Evolutionary conservation across 2,329 filamentous ascomycete genomes (phyloP).

Genomic region (Trichophyton rubrum): DNA sequence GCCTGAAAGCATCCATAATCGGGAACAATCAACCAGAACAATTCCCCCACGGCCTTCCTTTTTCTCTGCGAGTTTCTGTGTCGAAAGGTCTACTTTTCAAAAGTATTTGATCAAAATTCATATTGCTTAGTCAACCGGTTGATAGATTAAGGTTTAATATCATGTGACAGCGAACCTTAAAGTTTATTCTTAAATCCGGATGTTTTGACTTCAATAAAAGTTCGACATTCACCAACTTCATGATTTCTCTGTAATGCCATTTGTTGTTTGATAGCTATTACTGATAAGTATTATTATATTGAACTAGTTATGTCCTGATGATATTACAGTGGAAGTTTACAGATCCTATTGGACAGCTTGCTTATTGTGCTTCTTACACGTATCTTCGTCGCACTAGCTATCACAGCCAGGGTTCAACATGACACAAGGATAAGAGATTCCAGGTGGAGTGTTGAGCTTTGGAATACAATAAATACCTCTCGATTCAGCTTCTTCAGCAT

Average conservation of each 20-base stretch:
- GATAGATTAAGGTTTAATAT: background rate
- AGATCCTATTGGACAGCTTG: background rate
- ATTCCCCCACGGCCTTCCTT: background rate
- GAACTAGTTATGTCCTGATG: too few relatives aligned
- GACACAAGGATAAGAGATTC: background rate
- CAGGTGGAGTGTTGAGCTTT: background rate
- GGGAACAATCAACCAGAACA: background rate
- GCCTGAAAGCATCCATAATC: slow-evolving; percentile 35
- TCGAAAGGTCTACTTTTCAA: background rate
- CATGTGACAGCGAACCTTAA: background rate
- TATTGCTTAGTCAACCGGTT: too few relatives aligned
- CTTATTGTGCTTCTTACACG: background rate
- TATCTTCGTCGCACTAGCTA: background rate
- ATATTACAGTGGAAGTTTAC: background rate
- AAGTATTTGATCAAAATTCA: background rate
- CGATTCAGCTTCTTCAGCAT: background rate
- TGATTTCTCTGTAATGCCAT: background rate
- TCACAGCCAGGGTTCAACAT: background rate
- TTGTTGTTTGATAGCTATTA: background rate
- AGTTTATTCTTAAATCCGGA: background rate
- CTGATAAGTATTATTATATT: too few relatives aligned
- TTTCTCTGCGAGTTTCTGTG: background rate
- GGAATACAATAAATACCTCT: background rate
- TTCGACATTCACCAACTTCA: background rate
- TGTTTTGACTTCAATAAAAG: background rate